Evolutionary conservation across 345 rosid genomes (phyloP), one percentile per base, ranked within the genome.

Genomic region (Brassica incana): DNA sequence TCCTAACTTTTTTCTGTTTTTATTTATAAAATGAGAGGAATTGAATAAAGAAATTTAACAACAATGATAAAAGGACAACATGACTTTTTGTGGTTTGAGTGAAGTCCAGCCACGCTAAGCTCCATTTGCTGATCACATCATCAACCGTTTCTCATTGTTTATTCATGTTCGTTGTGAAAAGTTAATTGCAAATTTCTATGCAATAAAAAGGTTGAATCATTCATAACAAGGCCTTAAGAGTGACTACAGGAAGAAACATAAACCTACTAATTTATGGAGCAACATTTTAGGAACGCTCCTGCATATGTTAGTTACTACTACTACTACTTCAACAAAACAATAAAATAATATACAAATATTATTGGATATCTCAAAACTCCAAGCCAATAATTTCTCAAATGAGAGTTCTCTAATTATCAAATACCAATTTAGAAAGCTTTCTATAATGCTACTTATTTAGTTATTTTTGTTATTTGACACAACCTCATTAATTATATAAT

Each of bases 31-130:
- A n/a, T 1, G 43, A 27, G 64, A 73, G 43, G 16, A 63, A 61
- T 40, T 43, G 60, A 72, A 71, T 71, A 71, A 32, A 30, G 23
- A 62, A 32, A 3, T 27, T 27, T 9, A 43, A 48, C 15, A 45
- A 43, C 35, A 73, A 63, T 73, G 70, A 64, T 63, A 73, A 62
- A 52, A 45, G 61, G 43, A 63, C 18, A 73, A 73, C 14, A 58
- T 63, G 70, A 48, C 48, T 48, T 63, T 71, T 29, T 12, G 66
- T n/a, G 36, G 35, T 62, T 43, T 48, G 77, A 74, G 33, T 64
- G 63, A 64, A 48, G 63, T 63, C 62, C 70, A 74, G 77, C 70
- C 77, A 74, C 77, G 77, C 70, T 69, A 48, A 63, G 43, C 32
- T 63, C 69, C 30, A 48, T 63, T 16, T 73, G 69, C 77, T 45